Base-by-base conservation (phyloP, 192 early-diverging fungal species). In the Backusella liffmaniae region DNA sequence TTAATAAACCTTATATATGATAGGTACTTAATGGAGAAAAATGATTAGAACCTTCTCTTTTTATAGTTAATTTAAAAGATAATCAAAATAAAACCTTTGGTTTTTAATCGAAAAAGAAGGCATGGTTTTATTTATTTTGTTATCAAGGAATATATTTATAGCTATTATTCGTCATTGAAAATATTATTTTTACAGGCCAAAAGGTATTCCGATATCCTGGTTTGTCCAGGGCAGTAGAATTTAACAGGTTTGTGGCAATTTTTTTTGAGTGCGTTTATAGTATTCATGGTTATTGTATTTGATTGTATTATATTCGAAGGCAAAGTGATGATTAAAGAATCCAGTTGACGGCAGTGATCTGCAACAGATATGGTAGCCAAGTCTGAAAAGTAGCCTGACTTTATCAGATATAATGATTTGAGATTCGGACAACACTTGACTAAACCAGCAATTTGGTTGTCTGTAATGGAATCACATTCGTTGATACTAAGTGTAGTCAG, bases 331-430 rank as follows among this genome's bases (percentile, higher is more conserved):
- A 21, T n/a, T 6, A 72, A 30, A 16, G 46, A 35, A 3, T 56
- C 21, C 16, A 72, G n/a, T n/a, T 51, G 7, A 10, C 5, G 30
- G 9, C 71, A 72, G 18, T 53, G 44, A 8, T 51, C 1, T 10
- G 71, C 71, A 72, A 72, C 29, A 1, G 71, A 18, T 13, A 32
- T n/a, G 5, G 49, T 51, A 8, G 46, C 18, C 0, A 21, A 35
- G 16, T 72, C 71, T 36, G 71, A 72, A 34, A 72, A 53, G 51
- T 46, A 72, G 0, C 71, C 71, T 18, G 42, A 53, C 13, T 72
- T 3, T 18, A 21, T n/a, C 18, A 72, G 21, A 18, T 34, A 49
- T 18, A 72, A 32, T n/a, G 32, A n/a, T 18, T 36, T 18, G 6
- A 72, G 32, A 30, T 21, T 53, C n/a, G 71, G 71, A 35, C 51